Evolutionary conservation across 768 basidiomycete species (phyloP), one percentile per base, ranked within the genome.

Genomic region (Daedaleopsis nitida): DNA sequence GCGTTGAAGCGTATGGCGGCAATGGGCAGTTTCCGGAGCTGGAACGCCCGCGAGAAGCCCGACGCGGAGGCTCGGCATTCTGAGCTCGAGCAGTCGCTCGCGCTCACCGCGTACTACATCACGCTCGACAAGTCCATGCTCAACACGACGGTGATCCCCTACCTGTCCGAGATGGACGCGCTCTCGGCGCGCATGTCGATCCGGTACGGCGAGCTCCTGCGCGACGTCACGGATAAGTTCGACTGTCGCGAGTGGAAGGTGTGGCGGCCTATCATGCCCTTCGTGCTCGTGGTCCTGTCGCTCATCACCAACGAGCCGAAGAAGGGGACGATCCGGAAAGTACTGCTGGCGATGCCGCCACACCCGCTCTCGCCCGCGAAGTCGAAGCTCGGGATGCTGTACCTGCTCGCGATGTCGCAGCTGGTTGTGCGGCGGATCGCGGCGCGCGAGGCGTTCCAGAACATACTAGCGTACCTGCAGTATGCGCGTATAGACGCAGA

Each of bases 51-150:
- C 44, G 59, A 60, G 23, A 52, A 55, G 35, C 59, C 45, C 12
- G 59, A 52, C 52, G 53, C 53, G 19, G 59, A 52, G 11, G 44
- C 44, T 3, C 32, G 17, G 37, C 44, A 45, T 17, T 34, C 32
- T 9, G 59, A 60, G 38, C 52, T 60, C 23, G 59, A 60, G 47
- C 59, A 60, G 42, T 24, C 59, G 7, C 47, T 60, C 27, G 47
- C 59, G 16, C 59, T 60, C 59, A 55, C 53, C 13, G 45, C 52
- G 23, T 60, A 54, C 47, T 42, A 55, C 44, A 47, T 55, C 24
- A 45, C 53, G 27, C 23, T 19, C 21, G 52, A 60, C 53, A 52
- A 54, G 34, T 12, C 52, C 14, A 17, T 55, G 17, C 53, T 60
- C n/a, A 60, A 21, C 47, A 27, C 52, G 2, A 45, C 59, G 8